Conservation (phyloP, 192 early-diverging fungal species). For the Umbelopsis sp. region DNA sequence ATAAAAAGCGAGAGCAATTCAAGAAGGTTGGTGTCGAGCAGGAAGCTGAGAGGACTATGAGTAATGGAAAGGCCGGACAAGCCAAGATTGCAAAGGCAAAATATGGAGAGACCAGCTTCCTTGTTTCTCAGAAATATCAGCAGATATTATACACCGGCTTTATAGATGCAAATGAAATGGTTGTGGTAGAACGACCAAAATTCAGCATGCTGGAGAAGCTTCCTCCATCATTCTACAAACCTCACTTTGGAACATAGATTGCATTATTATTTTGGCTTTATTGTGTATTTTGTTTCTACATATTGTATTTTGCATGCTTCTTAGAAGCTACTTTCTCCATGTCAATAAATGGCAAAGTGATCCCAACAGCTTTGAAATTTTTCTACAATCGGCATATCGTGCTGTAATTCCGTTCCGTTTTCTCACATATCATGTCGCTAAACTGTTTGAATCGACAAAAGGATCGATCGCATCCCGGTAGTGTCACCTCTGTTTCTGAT, state of each 20-base stretch:
- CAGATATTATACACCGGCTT: conserved; percentile 81
- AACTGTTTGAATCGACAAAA: neutral
- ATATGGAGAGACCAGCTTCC: conserved; percentile 62
- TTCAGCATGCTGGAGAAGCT: conserved; percentile 76
- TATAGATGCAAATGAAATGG: conserved; percentile 70
- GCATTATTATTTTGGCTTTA: conserved; percentile 10
- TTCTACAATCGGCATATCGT: neutral
- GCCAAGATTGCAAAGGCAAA: conserved; percentile 51
- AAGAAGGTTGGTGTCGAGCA: conserved; percentile 49
- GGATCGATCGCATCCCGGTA: neutral
- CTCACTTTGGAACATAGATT: conserved; percentile 79
- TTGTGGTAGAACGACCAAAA: conserved; percentile 89
- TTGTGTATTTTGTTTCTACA: neutral
- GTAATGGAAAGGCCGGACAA: conserved; percentile 31
- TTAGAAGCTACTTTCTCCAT: neutral
- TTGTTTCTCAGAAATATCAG: conserved; percentile 80
- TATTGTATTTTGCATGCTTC: conserved; percentile 19
- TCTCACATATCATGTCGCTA: neutral
- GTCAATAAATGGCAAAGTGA: conserved; percentile 1
- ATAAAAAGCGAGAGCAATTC: conserved; percentile 38
- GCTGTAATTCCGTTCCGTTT: neutral
- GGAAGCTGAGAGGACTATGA: too few relatives aligned
- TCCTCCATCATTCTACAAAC: conserved; percentile 80
- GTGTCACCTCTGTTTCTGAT: neutral
- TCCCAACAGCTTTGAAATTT: neutral